A percentile compares a stretch with the other conserved stretches of the same genome.
phyloP scores from a whole-genome alignment of 179 eudicot genomes.

The Drosera spatulata region DNA sequence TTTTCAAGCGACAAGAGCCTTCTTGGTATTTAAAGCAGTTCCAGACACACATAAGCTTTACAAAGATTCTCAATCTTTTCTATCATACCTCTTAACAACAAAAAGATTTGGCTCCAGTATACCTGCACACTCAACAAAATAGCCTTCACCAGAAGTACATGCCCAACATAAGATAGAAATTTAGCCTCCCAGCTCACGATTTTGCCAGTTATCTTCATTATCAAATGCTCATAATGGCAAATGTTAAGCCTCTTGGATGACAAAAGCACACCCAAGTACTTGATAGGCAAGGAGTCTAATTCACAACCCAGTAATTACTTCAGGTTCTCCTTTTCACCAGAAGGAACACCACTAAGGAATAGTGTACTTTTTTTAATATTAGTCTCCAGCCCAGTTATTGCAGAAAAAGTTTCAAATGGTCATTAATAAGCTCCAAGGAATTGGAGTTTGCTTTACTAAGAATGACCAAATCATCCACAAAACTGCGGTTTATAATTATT shows the following conservation, averaged over 20 bases:
- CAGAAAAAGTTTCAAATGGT: too few species aligned
- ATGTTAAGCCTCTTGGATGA: background rate
- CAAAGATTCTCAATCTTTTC: background rate
- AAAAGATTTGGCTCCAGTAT: background rate
- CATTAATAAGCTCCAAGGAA: too few species aligned
- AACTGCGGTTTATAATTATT: too few species aligned
- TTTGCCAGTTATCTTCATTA: background rate
- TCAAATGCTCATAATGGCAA: too few species aligned
- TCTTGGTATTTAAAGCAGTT: background rate
- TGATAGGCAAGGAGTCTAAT: background rate
- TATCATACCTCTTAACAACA: too few species aligned
- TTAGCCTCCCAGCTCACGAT: background rate
- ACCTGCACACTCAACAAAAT: background rate
- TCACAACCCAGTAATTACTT: background rate
- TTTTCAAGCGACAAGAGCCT: background rate
- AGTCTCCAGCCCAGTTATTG: background rate
- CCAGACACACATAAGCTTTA: background rate
- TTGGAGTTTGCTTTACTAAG: too few species aligned
- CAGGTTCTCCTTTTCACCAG: background rate
- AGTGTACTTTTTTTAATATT: background rate
- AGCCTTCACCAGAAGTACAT: background rate
- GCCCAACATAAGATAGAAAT: background rate
- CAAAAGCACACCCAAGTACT: background rate
- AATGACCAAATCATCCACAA: too few species aligned
- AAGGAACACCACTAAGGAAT: background rate